Evolutionary conservation across 2,329 filamentous ascomycete species (phyloP).

Genomic region (Dichotomopilus funicola): DNA sequence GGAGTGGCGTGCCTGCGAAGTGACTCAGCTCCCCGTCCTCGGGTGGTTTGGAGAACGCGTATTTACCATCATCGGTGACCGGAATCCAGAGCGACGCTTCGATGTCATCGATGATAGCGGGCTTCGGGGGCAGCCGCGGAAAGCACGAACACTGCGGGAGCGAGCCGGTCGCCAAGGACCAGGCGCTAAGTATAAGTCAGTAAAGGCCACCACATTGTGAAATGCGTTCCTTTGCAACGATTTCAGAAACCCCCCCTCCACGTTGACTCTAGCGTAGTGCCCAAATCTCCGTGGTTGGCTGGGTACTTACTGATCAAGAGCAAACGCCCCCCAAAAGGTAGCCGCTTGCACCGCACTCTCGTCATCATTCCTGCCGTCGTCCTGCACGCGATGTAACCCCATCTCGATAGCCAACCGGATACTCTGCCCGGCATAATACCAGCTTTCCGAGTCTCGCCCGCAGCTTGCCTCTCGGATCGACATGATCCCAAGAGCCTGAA

Average conservation of each 20-base stretch:
- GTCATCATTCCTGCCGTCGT: slow-evolving; percentile 43
- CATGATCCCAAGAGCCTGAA: slow-evolving; percentile 71
- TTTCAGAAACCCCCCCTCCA: background rate
- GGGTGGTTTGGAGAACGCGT: background rate
- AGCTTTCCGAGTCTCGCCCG: slow-evolving; percentile 65
- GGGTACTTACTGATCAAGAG: slow-evolving; percentile 52
- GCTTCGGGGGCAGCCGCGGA: slow-evolving; percentile 51
- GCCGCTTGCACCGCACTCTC: slow-evolving; percentile 53
- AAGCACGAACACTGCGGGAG: slow-evolving; percentile 54
- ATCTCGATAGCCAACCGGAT: slow-evolving; percentile 67
- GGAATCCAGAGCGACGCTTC: slow-evolving; percentile 55
- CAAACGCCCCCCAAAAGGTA: slow-evolving; percentile 58
- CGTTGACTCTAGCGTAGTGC: too few relatives aligned
- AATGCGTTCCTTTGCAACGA: background rate
- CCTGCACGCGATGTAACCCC: slow-evolving; percentile 53
- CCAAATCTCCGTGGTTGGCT: too few relatives aligned
- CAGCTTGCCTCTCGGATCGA: slow-evolving; percentile 67
- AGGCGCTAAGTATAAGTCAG: slow-evolving; percentile 42
- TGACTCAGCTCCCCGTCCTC: slow-evolving; percentile 11
- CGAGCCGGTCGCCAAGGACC: slow-evolving; percentile 58
- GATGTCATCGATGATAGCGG: slow-evolving; percentile 52
- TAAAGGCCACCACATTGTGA: background rate
- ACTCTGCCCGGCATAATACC: slow-evolving; percentile 66
- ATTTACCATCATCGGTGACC: slow-evolving; percentile 51
- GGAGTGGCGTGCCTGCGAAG: slow-evolving; percentile 42